phyloP scores from a whole-genome alignment of 139 green algal genomes.

The Astrephomene gubernaculifera region DNA sequence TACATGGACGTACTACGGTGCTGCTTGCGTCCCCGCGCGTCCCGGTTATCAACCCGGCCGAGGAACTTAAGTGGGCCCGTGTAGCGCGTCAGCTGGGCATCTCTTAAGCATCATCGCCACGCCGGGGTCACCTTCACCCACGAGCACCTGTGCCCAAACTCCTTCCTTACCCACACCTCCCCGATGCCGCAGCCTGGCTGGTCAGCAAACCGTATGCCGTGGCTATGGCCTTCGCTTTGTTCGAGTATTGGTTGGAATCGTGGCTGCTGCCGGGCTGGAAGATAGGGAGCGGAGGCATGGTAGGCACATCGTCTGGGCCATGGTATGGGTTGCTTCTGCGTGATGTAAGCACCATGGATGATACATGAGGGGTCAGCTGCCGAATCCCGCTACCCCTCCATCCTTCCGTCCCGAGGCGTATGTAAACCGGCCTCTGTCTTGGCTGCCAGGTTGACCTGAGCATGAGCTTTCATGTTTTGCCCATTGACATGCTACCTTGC shows the following conservation, averaged over 20 bases:
- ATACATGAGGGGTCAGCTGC: neutral
- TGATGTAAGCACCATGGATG: neutral
- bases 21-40: neutral
- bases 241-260: constrained; percentile 37
- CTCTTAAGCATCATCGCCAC: too few relatives aligned
- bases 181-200: constrained; percentile 43
- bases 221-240: constrained; percentile 43
- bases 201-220: constrained; percentile 48
- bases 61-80: neutral
- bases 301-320: too few relatives aligned
- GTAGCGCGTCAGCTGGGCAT: too few relatives aligned
- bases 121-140: neutral
- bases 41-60: neutral
- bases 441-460: too few relatives aligned
- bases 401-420: neutral
- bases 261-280: constrained; percentile 33
- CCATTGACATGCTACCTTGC: too few relatives aligned
- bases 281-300: neutral
- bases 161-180: neutral
- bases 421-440: neutral
- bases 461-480: too few relatives aligned
- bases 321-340: neutral
- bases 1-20: neutral
- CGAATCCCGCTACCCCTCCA: neutral
- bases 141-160: neutral